These are phyloP conservation scores for Grosmannia penicillata DNA, from an alignment of 2,329 filamentous ascomycete species.

Conservation along the genomic window DNA sequence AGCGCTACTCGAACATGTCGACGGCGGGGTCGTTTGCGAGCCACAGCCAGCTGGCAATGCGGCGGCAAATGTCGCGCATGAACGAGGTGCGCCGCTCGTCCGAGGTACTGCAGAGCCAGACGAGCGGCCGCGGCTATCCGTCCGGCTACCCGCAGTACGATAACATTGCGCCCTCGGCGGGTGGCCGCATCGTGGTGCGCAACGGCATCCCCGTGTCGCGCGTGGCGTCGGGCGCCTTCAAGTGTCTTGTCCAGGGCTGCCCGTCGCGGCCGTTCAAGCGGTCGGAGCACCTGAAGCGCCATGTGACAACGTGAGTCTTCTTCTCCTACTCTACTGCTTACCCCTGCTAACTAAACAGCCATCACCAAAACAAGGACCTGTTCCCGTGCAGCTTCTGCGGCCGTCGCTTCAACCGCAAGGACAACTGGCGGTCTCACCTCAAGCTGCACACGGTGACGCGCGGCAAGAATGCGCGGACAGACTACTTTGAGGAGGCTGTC, in stretches of 20 bases:
- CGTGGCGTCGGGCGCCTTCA: constrained; percentile 16
- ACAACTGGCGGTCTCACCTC: constrained; percentile 24
- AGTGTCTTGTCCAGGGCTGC: constrained; percentile 31
- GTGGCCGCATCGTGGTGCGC: constrained; percentile 7
- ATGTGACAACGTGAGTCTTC: constrained; percentile 32
- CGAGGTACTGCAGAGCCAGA: constrained; percentile 1
- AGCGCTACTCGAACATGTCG: constrained; percentile 1
- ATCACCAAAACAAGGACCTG: constrained; percentile 14
- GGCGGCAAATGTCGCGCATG: constrained; percentile 1
- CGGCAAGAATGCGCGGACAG: constrained; percentile 18
- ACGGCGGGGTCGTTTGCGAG: background rate
- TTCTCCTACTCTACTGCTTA: background rate
- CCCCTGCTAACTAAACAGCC: background rate
- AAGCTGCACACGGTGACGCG: constrained; percentile 18
- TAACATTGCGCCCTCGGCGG: background rate
- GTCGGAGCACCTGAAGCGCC: constrained; percentile 41
- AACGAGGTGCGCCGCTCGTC: constrained; percentile 2
- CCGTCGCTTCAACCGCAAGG: constrained; percentile 20
- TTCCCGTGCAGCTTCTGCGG: constrained; percentile 27
- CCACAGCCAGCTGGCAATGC: background rate
- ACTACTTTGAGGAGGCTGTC: constrained; percentile 16
- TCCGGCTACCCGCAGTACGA: constrained; percentile 1
- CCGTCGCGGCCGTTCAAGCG: constrained; percentile 31
- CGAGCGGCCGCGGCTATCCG: background rate
- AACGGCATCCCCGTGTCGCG: constrained; percentile 12